These are phyloP conservation scores for Torulaspora pretoriensis DNA, from an alignment of 1,139 yeast species.

Conservation along the genomic window DNA sequence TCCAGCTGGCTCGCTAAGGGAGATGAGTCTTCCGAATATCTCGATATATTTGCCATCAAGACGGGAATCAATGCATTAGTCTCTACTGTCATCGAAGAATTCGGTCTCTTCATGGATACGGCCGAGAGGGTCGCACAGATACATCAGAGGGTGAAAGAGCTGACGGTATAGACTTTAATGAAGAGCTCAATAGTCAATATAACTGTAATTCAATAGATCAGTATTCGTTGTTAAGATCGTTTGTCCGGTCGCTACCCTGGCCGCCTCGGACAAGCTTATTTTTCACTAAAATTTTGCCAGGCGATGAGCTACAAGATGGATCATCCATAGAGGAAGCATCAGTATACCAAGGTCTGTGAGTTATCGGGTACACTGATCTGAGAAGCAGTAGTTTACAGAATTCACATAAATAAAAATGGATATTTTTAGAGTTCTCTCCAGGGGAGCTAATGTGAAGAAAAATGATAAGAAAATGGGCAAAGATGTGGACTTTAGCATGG, in stretches of 20 bases:
- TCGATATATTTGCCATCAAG: conserved; percentile 23
- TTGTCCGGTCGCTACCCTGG: neutral
- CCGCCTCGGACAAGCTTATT: neutral
- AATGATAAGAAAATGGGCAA: conserved; percentile 29
- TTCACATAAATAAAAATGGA: conserved; percentile 61
- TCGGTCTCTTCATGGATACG: conserved; percentile 79
- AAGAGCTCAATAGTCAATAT: neutral
- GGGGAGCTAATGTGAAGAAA: conserved; percentile 79
- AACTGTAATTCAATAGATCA: neutral
- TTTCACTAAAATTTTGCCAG: conserved; percentile 3
- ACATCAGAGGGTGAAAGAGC: conserved; percentile 64
- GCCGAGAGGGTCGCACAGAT: conserved; percentile 87
- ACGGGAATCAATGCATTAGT: conserved; percentile 33
- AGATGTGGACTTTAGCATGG: conserved; percentile 29
- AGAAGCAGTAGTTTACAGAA: conserved; percentile 1
- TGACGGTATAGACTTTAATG: conserved; percentile 12
- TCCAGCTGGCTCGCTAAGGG: conserved; percentile 11
- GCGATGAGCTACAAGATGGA: conserved; percentile 6
- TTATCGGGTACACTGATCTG: neutral
- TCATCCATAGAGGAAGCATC: neutral
- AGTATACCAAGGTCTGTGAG: neutral
- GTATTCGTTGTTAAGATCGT: neutral
- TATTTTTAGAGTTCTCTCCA: conserved; percentile 73
- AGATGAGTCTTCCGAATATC: conserved; percentile 8
- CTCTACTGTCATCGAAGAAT: conserved; percentile 71